Evolutionary conservation across 345 rosid genomes (phyloP).

Genomic region (Pugionium dolabratum): DNA sequence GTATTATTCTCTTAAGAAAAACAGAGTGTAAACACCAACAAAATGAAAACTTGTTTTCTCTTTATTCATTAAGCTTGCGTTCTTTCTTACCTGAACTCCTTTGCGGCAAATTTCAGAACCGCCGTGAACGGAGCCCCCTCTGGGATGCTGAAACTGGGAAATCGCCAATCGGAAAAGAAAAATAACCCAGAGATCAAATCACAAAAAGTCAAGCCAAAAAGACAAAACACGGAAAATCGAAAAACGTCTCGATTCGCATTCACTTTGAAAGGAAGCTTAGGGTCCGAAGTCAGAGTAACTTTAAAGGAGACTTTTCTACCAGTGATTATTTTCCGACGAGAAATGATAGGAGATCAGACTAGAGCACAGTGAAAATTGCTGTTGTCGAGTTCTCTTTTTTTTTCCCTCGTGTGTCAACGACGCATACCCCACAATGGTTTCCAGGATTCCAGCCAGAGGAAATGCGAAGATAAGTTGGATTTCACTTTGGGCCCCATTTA

Average conservation of each 20-base stretch:
- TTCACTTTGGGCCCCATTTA: background rate
- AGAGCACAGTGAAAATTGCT: background rate
- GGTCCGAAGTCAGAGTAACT: conserved; percentile 93
- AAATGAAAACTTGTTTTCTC: no score
- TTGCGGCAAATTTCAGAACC: conserved; percentile 88
- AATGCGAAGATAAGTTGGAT: background rate
- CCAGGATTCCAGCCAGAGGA: no score
- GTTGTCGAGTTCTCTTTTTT: conserved; percentile 8
- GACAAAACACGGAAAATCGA: no score
- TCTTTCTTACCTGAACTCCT: no score
- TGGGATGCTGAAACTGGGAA: conserved; percentile 86
- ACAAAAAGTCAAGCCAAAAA: background rate
- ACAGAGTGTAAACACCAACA: no score
- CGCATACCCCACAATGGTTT: no score
- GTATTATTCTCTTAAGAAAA: no score
- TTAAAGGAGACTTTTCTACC: conserved; percentile 92
- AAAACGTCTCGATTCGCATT: background rate
- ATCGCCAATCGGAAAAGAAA: conserved; percentile 3
- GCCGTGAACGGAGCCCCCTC: conserved; percentile 99
- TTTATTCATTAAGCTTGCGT: no score
- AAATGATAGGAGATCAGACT: conserved; percentile 7
- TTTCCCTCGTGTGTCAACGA: conserved; percentile 20
- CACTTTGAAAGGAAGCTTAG: conserved; percentile 88
- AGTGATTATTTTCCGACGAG: conserved; percentile 56
- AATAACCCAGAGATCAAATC: background rate